Percentiles rank a stretch among this genome's conserved stretches.
Conservation (phyloP, 352 stramenopile species). For the Pythium volutum region DNA sequence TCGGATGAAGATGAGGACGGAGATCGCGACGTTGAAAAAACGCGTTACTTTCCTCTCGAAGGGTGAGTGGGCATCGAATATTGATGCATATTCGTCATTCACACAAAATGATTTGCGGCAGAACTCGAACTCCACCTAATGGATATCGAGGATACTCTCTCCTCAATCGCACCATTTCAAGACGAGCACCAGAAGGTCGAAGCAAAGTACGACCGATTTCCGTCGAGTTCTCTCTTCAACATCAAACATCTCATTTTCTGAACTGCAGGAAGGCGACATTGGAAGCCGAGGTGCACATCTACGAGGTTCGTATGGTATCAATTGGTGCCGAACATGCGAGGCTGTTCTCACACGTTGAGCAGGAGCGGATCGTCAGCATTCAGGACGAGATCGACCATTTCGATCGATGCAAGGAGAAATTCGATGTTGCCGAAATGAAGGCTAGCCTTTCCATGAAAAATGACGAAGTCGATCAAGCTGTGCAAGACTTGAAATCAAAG, state of each 20-base stretch:
- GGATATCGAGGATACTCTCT: slow-evolving; percentile 22
- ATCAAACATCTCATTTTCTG: background rate
- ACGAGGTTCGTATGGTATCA: slow-evolving; percentile 5
- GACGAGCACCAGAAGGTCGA: slow-evolving; percentile 6
- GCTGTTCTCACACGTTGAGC: background rate
- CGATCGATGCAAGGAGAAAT: slow-evolving; percentile 12
- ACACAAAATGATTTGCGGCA: background rate
- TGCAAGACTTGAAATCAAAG: slow-evolving; percentile 2
- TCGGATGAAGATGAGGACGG: slow-evolving; percentile 21
- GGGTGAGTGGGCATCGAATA: background rate
- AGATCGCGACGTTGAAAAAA: slow-evolving; percentile 26
- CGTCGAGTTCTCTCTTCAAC: background rate
- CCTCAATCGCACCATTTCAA: slow-evolving; percentile 17
- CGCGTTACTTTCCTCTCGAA: slow-evolving; percentile 21
- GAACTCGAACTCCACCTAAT: slow-evolving; percentile 23
- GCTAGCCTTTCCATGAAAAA: slow-evolving; percentile 12
- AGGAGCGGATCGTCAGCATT: background rate
- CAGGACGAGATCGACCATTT: slow-evolving; percentile 12
- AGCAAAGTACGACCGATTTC: slow-evolving; percentile 2
- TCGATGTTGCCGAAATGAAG: slow-evolving; percentile 18
- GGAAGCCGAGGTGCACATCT: background rate
- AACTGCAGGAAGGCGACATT: slow-evolving; percentile 7
- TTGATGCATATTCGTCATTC: background rate
- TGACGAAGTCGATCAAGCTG: slow-evolving; percentile 10
- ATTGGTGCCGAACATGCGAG: background rate